Conservation (phyloP, 1,284 basidiomycete species). For the Paramarasmius palmivorus region DNA sequence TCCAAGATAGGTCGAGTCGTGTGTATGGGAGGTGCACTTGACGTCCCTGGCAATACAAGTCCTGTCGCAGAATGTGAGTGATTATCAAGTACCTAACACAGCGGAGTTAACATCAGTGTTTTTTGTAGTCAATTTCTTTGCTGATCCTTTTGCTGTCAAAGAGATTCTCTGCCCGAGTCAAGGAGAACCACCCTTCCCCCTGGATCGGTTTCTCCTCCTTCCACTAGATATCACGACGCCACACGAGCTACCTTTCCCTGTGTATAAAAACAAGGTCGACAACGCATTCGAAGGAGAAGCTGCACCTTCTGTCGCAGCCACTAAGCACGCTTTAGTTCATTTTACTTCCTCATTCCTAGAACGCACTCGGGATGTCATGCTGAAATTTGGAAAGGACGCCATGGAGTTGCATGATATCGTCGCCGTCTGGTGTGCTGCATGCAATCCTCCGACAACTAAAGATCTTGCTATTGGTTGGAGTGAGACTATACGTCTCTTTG, state of each 20-base stretch:
- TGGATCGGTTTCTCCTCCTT: constrained; percentile 68
- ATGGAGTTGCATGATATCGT: constrained; percentile 87
- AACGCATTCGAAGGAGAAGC: constrained; percentile 48
- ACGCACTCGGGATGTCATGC: constrained; percentile 69
- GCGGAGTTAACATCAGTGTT: constrained; percentile 9
- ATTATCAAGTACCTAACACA: not conserved
- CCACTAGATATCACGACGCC: constrained; percentile 82
- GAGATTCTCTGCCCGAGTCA: constrained; percentile 51
- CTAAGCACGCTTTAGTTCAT: constrained; percentile 59
- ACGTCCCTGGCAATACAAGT: constrained; percentile 89
- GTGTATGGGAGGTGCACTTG: constrained; percentile 96
- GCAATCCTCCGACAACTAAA: constrained; percentile 52
- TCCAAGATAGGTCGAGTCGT: constrained; percentile 74
- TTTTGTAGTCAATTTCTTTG: constrained; percentile 84
- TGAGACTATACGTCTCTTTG: constrained; percentile 53
- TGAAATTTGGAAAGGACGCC: constrained; percentile 75
- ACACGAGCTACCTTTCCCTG: constrained; percentile 76
- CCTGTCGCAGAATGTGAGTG: constrained; percentile 77
- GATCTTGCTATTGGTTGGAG: constrained; percentile 50
- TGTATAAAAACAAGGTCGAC: constrained; percentile 59
- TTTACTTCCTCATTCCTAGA: constrained; percentile 83
- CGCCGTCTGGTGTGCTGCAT: constrained; percentile 79
- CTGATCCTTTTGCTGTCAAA: constrained; percentile 86
- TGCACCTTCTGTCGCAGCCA: constrained; percentile 42
- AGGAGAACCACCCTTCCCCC: constrained; percentile 46